Base-by-base conservation (phyloP, 1,139 yeast species). In the Kluyveromyces sp. region DNA sequence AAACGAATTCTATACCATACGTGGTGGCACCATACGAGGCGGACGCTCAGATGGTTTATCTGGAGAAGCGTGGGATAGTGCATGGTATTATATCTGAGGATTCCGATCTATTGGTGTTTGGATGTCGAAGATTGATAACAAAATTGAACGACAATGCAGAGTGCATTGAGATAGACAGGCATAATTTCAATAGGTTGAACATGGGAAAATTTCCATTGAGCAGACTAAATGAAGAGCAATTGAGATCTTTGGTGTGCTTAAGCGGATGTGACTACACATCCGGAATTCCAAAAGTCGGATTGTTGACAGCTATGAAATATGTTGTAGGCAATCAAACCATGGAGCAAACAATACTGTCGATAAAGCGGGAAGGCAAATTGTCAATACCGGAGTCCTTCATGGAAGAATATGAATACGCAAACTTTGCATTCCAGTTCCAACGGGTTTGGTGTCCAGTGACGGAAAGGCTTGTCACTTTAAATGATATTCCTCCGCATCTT, bases 11-110 rank as follows among this genome's bases (percentile, higher is more conserved):
- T 1, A 78, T 94, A 39, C 73, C 73, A 49, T 92, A 78, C 56
- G 77, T 92, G 15, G 98, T 94, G 8, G 98, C 99, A 0, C 99
- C 99, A 0, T 94, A 88, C 60, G 99, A 94, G 65, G 98, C 98
- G 0, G 99, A 94, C 61, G 85, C 98, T 0, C 98, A 94, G 61
- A 77, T 94, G 83, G 97, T 92, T 6, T 87, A 82, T 56, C 70
- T 94, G 40, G 98, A 92, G 60, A 77, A 78, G 47, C 54, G 67
- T 0, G 94, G 94, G 0, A 46, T 77, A 1, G 94, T 88, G 8
- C 83, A 87, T 50, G 98, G 94, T 0, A 84, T 94, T 7, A 71
- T 94, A 9, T 83, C 95, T 33, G 99, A 94, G 58, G 99, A 94
- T 60, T 88, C 97, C 0, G 99, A 94, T 66, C 69, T 94, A 52